A percentile compares a stretch with the other conserved stretches of the same genome.
These are phyloP conservation scores for Scedosporium boydii DNA, from an alignment of 2,329 filamentous ascomycete genomes.

Conservation along the genomic window DNA sequence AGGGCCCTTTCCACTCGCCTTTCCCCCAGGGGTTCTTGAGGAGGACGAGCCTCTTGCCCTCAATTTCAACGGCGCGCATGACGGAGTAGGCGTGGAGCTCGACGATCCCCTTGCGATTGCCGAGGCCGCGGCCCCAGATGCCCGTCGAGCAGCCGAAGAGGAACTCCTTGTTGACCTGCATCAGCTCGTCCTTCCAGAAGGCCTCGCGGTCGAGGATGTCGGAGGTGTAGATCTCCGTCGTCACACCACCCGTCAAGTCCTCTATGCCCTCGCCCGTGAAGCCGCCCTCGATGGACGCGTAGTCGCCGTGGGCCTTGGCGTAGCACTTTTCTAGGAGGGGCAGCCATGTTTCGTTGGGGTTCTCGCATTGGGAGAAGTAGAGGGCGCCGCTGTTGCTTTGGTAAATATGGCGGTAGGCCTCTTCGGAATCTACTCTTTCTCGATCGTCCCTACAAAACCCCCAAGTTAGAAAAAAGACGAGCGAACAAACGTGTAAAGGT, in stretches of 20 bases:
- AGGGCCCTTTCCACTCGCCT: constrained; percentile 71
- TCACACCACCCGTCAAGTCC: constrained; percentile 59
- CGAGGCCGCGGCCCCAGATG: constrained; percentile 52
- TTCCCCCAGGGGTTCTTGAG: constrained; percentile 73
- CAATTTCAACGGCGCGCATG: constrained; percentile 46
- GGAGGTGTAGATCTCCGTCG: constrained; percentile 56
- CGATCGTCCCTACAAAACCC: constrained; percentile 10
- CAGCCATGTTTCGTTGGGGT: constrained; percentile 72
- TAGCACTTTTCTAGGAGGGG: constrained; percentile 73
- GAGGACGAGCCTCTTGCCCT: constrained; percentile 52
- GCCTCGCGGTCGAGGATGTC: constrained; percentile 70
- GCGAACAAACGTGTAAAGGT: constrained; percentile 1
- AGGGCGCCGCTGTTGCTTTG: constrained; percentile 57
- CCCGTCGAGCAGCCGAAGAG: constrained; percentile 63
- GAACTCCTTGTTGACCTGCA: constrained; percentile 73
- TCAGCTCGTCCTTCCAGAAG: constrained; percentile 76
- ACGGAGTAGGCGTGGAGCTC: constrained; percentile 52
- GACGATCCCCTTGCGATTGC: constrained; percentile 47
- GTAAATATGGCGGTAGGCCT: constrained; percentile 45
- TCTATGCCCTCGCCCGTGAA: constrained; percentile 53
- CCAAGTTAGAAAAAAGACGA: constrained; percentile 4
- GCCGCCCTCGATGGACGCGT: constrained; percentile 63
- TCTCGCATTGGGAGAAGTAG: constrained; percentile 61
- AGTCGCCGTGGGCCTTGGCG: constrained; percentile 75
- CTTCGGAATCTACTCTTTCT: constrained; percentile 41